phyloP scores from a whole-genome alignment of 129 eudicot species.

The Chrysanthemum seticuspe region DNA sequence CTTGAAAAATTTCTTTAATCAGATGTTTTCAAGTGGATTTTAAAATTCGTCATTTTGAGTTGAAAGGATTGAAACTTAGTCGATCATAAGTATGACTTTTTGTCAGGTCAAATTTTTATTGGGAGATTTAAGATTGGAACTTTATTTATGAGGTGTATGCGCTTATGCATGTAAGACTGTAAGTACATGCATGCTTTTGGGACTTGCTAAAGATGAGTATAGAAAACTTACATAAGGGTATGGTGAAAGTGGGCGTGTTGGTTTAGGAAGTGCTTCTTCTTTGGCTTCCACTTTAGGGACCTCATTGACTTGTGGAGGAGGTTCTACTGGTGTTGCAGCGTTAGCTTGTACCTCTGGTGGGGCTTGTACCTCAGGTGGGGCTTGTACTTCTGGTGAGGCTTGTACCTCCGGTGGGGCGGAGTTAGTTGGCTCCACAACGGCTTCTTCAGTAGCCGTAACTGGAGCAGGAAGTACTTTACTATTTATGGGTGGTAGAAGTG shows the following conservation, averaged over 20 bases:
- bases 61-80: constrained; percentile 1
- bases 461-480: constrained; percentile 69
- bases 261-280: constrained; percentile 51
- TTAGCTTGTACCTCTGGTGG: constrained; percentile 24
- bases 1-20: background rate
- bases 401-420: constrained; percentile 23
- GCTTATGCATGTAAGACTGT: background rate
- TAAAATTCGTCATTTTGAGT: background rate
- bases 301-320: constrained; percentile 50
- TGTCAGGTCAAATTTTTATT: background rate
- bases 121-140: constrained; percentile 1
- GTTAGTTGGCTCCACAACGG: constrained; percentile 28
- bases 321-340: constrained; percentile 24
- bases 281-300: constrained; percentile 46
- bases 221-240: constrained; percentile 62
- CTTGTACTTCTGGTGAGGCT: background rate
- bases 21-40: background rate
- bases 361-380: background rate
- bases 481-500: constrained; percentile 64
- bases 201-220: constrained; percentile 12
- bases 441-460: constrained; percentile 45
- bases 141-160: background rate
- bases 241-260: constrained; percentile 72
- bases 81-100: background rate
- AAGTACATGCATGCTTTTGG: background rate